Evolutionary conservation across 2,329 filamentous ascomycete species (phyloP), one percentile per base, ranked within the genome.

Genomic region (Metarhizium brunneum): DNA sequence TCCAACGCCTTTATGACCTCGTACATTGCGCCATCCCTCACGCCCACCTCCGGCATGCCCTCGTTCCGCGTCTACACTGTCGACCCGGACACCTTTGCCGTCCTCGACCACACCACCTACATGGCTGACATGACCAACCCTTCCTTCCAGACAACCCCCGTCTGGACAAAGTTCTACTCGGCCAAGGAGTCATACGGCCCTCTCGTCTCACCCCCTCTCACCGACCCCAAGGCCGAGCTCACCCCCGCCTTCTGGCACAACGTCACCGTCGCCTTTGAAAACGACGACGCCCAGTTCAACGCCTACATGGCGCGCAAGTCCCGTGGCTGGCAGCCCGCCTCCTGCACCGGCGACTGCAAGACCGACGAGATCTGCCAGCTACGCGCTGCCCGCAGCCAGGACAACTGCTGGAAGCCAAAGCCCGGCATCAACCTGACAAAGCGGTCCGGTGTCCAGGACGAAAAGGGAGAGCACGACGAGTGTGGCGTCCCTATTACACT

Each of bases 181-280:
- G 81, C 78, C 36, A 80, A 77, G 62, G 75, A 76, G 53, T 68
- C 71, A 7, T 84, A 84, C 61, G 80, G 79, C 6, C 60, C 71
- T 0, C 66, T 75, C 1, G 65, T 79, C 14, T 63, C 58, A 35
- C 74, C 77, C 42, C 72, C 76, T 1, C 59, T 76, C 1, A 66
- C 65, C 11, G 60, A 68, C 47, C 48, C 66, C 2, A 66, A 65
- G 10, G 70, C 71, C 4, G 66, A 84, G 59, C 73, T 85, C 38
- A 79, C 76, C 1, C 76, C 80, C 0, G 75, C 75, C 1, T 83
- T 83, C 65, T 84, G 81, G 81, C 81, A 83, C 64, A 75, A 79
- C 59, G 70, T 83, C 20, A 83, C 81, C 1, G 68, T 68, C 1
- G 63, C 69, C 3, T 74, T 84, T 51, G 75, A 79, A 57, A 60